A percentile compares a stretch with the other conserved stretches of the same genome.
Evolutionary conservation across 2,329 filamentous ascomycete species (phyloP).

Genomic region (Hymenoscyphus fraxineus): DNA sequence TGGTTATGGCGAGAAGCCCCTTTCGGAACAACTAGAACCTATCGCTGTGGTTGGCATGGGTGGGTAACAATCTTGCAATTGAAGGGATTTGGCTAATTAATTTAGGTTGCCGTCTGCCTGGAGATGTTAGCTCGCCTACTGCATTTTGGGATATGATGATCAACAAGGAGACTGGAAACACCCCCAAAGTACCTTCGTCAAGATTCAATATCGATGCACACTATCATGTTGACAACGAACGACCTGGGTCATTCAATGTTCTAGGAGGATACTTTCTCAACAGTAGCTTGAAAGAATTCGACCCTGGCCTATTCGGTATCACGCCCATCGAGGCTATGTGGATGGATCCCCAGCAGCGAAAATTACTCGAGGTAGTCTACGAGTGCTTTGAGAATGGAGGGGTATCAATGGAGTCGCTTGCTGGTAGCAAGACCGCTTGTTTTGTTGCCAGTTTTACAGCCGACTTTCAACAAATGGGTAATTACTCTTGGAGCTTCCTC

Average conservation of each 20-base stretch:
- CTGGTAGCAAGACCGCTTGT: slow-evolving; percentile 20
- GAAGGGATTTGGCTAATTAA: not conserved
- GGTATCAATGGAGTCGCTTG: slow-evolving; percentile 20
- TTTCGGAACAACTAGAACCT: slow-evolving; percentile 19
- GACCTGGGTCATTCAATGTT: slow-evolving; percentile 13
- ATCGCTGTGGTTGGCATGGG: slow-evolving; percentile 38
- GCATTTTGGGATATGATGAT: slow-evolving; percentile 22
- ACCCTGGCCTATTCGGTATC: slow-evolving; percentile 24
- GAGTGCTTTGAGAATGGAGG: slow-evolving; percentile 31
- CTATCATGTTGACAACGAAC: slow-evolving; percentile 12
- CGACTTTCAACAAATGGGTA: slow-evolving; percentile 17
- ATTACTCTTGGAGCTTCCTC: too few species aligned
- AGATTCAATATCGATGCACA: slow-evolving; percentile 20
- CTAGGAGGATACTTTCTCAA: slow-evolving; percentile 19
- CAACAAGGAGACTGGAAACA: slow-evolving; percentile 7
- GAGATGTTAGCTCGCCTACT: slow-evolving; percentile 12
- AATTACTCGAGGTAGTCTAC: slow-evolving; percentile 28
- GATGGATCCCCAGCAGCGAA: slow-evolving; percentile 31
- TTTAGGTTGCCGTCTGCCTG: slow-evolving; percentile 17
- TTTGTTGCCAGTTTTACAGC: slow-evolving; percentile 23
- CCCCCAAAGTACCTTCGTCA: slow-evolving; percentile 26
- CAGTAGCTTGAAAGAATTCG: slow-evolving; percentile 13
- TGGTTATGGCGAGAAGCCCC: too few species aligned
- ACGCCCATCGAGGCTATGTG: slow-evolving; percentile 18
- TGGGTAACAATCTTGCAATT: slow-evolving; percentile 1